A percentile compares a stretch with the other conserved stretches of the same genome.
Evolutionary conservation across 805 yeast species (phyloP).

Genomic region (Pichia nanzhaoensis): DNA sequence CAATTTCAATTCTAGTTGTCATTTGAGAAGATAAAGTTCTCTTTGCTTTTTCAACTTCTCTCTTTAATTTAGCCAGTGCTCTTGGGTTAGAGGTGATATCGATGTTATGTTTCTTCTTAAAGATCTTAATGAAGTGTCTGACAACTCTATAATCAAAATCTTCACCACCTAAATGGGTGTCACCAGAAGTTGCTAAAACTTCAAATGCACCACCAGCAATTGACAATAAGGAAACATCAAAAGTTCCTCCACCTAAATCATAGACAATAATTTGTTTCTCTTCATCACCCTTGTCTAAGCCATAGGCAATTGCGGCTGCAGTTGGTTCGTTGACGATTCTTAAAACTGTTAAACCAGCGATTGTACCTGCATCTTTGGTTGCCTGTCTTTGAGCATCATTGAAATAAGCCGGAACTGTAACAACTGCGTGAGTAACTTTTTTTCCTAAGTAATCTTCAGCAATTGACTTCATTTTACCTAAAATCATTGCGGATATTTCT

Average conservation of each 20-base stretch:
- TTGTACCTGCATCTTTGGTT: slow-evolving; percentile 87
- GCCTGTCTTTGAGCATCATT: slow-evolving; percentile 94
- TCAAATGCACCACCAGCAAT: slow-evolving; percentile 91
- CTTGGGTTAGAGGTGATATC: slow-evolving; percentile 77
- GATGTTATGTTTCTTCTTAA: slow-evolving; percentile 87
- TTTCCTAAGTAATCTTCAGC: slow-evolving; percentile 88
- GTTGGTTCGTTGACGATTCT: slow-evolving; percentile 93
- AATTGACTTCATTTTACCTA: slow-evolving; percentile 84
- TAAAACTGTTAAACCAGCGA: slow-evolving; percentile 82
- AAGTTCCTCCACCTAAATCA: slow-evolving; percentile 98
- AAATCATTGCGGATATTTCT: slow-evolving; percentile 90
- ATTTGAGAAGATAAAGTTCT: slow-evolving; percentile 92
- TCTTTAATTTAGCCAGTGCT: slow-evolving; percentile 88
- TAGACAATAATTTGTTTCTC: slow-evolving; percentile 89
- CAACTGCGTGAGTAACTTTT: slow-evolving; percentile 82
- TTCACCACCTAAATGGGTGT: slow-evolving; percentile 96
- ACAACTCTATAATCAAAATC: slow-evolving; percentile 89
- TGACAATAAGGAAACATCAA: slow-evolving; percentile 81
- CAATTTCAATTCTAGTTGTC: slow-evolving; percentile 94
- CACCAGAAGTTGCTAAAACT: slow-evolving; percentile 93
- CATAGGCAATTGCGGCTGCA: slow-evolving; percentile 97
- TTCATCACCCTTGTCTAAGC: slow-evolving; percentile 73
- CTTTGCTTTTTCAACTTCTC: slow-evolving; percentile 98
- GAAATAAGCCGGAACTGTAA: slow-evolving; percentile 90
- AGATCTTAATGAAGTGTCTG: slow-evolving; percentile 75